Conservation (phyloP, 164 flowering plant species). For the Vitis rotundifolia region DNA sequence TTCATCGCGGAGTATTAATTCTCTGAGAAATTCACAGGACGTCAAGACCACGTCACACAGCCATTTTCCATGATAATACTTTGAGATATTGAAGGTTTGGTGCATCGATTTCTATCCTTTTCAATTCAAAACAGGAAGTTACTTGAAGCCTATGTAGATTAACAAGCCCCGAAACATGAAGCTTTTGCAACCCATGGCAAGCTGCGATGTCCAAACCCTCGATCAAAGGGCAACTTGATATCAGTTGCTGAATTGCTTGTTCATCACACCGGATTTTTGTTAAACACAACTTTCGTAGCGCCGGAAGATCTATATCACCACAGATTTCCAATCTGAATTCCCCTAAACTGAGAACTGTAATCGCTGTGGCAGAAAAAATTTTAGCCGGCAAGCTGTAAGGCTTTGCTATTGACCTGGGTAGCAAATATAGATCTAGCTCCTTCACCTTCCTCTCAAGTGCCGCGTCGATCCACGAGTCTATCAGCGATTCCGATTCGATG, state of each 20-base stretch:
- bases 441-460: constrained; percentile 20
- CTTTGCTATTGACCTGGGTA: neutral
- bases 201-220: constrained; percentile 29
- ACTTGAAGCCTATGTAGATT: constrained; percentile 28
- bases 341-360: constrained; percentile 22
- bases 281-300: constrained; percentile 19
- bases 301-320: constrained; percentile 14
- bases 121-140: constrained; percentile 12
- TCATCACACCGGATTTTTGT: constrained; percentile 8
- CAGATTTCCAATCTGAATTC: constrained; percentile 8
- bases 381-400: constrained; percentile 8
- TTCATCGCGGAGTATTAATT: constrained; percentile 20
- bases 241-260: constrained; percentile 13
- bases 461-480: constrained; percentile 19
- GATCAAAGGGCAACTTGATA: constrained; percentile 28
- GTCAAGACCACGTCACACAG: constrained; percentile 17
- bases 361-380: constrained; percentile 10
- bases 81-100: constrained; percentile 27
- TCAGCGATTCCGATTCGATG: neutral
- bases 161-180: constrained; percentile 16
- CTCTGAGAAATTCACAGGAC: constrained; percentile 19
- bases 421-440: constrained; percentile 23
- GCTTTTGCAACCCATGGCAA: constrained; percentile 12
- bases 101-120: constrained; percentile 13
- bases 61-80: constrained; percentile 14